Evolutionary conservation across 2,329 filamentous ascomycete species (phyloP), one percentile per base, ranked within the genome.

Genomic region (Chrysoporthe austroafricana): DNA sequence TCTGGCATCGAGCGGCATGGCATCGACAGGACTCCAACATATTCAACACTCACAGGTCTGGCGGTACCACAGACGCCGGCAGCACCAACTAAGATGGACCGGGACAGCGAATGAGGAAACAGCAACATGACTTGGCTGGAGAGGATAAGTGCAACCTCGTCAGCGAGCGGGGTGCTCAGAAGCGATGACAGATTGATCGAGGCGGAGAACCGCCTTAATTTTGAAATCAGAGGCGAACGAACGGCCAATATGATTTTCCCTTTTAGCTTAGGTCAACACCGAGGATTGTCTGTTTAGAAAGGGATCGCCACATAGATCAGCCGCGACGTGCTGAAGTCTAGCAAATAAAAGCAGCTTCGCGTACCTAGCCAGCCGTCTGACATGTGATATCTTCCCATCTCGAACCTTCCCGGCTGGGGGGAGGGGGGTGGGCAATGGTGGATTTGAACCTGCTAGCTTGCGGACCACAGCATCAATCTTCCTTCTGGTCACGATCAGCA

Each of bases 1-100:
- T 21, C 26, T 56, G 39, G 78, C 78, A 70, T 52, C 43, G 54
- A 56, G 14, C 57, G 46, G 63, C 32, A 4, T 26, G 46, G 34
- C n/a, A 18, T 14, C 18, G 36, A 44, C 57, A 42, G 57, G 6
- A 62, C 18, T 64, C 21, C 26, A 21, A 18, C n/a, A 39, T 26
- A 44, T n/a, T 14, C 26, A 34, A 39, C 18, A 59, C 9, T 34
- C 34, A 39, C n/a, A 54, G n/a, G 61, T 63, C 39, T 16, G 54
- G 18, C 11, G 18, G 36, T n/a, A 63, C 21, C 61, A 26, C 4
- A 21, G 44, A 18, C 14, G 5, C n/a, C 46, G 11, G 6, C 34
- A 57, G 18, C 34, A 11, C n/a, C 9, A 57, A 36, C 8, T 26
- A 57, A n/a, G 32, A 39, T 39, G 13, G 14, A 14, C 21, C 26